Evolutionary conservation across 129 eudicot species (phyloP), one percentile per base, ranked within the genome.

Genomic region (Erigeron canadensis): DNA sequence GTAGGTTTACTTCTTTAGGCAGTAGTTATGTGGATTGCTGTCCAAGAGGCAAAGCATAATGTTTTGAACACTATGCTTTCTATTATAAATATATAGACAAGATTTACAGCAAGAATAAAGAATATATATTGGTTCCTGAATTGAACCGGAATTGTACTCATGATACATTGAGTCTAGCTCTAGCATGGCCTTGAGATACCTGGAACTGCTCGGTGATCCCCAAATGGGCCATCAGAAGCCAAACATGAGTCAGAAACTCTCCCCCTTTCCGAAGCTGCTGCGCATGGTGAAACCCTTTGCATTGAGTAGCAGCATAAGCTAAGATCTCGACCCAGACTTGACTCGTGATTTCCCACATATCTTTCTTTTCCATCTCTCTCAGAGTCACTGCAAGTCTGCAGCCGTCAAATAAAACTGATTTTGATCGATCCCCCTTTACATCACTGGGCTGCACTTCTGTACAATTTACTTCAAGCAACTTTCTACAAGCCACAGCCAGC

Each of bases 181-280:
- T 84, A 17, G 93, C 93, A 79, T 84, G 85, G 58, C 93, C 93
- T 23, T 79, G 82, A 17, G 70, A 53, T 19, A 84, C 75, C 68
- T 87, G 89, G 57, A 87, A 79, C 62, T 87, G 93, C 19, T 87
- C 85, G 0, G 87, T 82, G 22, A 87, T 87, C 10, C 93, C 89
- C 2, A 84, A 71, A 62, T 87, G 88, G 17, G 86, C 92, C 86
- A 87, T 84, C 60, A 87, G 70, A 73, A 87, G 78, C 92, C 92
- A 84, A 7, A 87, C 85, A 79, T 87, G 93, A 67, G 93, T 87
- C 9, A 87, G 68, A 58, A 87, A 73, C 58, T 84, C 85, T 3
- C 88, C 88, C 43, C 87, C 84, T 72, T 66, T 80, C 42, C 88
- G 71, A 17, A 84, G 88, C 65, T 80, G 85, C 41, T 80, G 85